A percentile compares a stretch with the other conserved stretches of the same genome.
phyloP scores from a whole-genome alignment of 1,284 basidiomycete genomes.

The Leccinum pachyderme region DNA sequence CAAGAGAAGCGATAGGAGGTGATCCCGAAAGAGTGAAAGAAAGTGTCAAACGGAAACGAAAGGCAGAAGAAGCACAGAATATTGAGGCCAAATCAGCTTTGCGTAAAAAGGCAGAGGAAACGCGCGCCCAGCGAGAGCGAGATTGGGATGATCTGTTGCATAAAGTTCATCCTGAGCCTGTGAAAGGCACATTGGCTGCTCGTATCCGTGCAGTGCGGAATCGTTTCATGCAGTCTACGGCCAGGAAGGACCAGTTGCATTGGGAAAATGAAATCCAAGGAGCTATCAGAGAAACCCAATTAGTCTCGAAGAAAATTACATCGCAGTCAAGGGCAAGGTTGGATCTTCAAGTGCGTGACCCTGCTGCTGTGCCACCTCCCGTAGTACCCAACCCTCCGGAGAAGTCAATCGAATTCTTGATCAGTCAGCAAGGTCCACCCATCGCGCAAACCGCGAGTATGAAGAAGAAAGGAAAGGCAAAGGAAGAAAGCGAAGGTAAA shows the following conservation, averaged over 20 bases:
- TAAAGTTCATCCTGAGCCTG: constrained; percentile 50
- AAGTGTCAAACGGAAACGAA: constrained; percentile 30
- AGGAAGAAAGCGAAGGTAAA: constrained; percentile 33
- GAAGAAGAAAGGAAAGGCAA: constrained; percentile 41
- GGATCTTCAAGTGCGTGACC: constrained; percentile 2
- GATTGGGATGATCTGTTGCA: constrained; percentile 63
- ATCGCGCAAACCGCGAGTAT: constrained; percentile 20
- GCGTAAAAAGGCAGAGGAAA: constrained; percentile 56
- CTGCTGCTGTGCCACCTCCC: constrained; percentile 33
- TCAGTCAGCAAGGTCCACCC: constrained; percentile 56
- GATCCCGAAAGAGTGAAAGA: constrained; percentile 44
- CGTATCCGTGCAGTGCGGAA: constrained; percentile 53
- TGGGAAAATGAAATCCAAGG: constrained; percentile 62
- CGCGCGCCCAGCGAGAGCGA: constrained; percentile 51
- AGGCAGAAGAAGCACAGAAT: constrained; percentile 36
- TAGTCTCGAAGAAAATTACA: constrained; percentile 45
- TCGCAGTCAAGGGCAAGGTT: constrained; percentile 27
- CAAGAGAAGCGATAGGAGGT: constrained; percentile 39
- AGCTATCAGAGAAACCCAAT: constrained; percentile 54
- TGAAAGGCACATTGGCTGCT: constrained; percentile 46
- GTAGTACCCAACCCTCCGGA: constrained; percentile 45
- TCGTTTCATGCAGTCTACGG: constrained; percentile 56
- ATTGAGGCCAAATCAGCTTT: constrained; percentile 50
- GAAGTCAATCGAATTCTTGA: constrained; percentile 53
- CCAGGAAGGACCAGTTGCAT: constrained; percentile 45